Base-by-base conservation (phyloP, 331 rosid species). In the Erythrophleum ivorense region DNA sequence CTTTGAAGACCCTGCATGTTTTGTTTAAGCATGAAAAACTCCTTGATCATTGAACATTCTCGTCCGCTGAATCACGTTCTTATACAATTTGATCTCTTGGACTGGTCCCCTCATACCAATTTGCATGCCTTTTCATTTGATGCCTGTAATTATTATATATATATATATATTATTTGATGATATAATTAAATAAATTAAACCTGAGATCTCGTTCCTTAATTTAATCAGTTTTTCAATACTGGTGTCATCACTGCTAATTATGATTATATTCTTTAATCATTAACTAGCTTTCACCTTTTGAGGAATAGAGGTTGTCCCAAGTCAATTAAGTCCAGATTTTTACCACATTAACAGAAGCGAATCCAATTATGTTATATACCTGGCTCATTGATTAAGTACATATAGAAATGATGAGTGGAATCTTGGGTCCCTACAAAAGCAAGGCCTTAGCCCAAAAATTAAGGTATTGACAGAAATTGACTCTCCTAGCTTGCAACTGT, bases 361-460 rank as follows among this genome's bases (percentile, higher is more conserved):
- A n/a, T 57, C 74, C 29, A 79, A 54, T 57, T 10, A 29, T 9
- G 13, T 57, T 15, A 16, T 33, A 18, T 19, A 58, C 55, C 68
- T 77, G 76, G 19, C 74, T 76, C 75, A 40, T 54, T 71, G 46
- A 21, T 78, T 66, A 55, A 79, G 73, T 79, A n/a, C 79, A 60
- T 12, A 5, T 14, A 13, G 18, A 11, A 69, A 72, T 78, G 73
- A 77, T 55, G 6, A 31, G 55, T 49, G 50, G 59, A 72, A 52
- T 43, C 55, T 12, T 9, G 64, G 64, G 64, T 19, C 33, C 64
- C 34, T 21, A 58, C n/a, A n/a, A n/a, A n/a, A n/a, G n/a, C n/a
- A n/a, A n/a, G n/a, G n/a, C 64, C 14, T 7, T 12, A 13, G 11
- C 64, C 64, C 64, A 58, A 58, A 58, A 58, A 8, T 58, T 19